phyloP scores from a whole-genome alignment of 805 yeast genomes.

The Yamadazyma scolyti region DNA sequence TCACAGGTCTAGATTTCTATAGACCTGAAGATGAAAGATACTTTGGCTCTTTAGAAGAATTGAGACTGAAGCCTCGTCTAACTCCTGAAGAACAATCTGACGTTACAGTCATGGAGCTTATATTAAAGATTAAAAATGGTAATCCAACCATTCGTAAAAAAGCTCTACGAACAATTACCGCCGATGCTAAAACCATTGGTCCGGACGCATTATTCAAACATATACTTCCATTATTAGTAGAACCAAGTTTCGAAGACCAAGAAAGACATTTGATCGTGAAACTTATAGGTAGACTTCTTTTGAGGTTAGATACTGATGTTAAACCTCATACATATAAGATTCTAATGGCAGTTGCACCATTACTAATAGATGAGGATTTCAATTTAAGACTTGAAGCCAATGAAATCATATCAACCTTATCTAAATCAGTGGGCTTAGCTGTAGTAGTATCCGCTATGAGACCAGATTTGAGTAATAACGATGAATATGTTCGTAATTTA shows the following conservation, averaged over 20 bases:
- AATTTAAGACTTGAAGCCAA: slow-evolving; percentile 74
- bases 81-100: slow-evolving; percentile 56
- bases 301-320: slow-evolving; percentile 59
- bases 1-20: slow-evolving; percentile 62
- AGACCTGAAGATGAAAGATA: slow-evolving; percentile 68
- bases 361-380: slow-evolving; percentile 74
- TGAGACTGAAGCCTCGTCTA: slow-evolving; percentile 19
- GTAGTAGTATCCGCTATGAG: slow-evolving; percentile 75
- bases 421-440: slow-evolving; percentile 80
- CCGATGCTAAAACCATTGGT: slow-evolving; percentile 62
- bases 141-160: slow-evolving; percentile 61
- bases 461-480: slow-evolving; percentile 78
- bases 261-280: slow-evolving; percentile 83
- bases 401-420: slow-evolving; percentile 68
- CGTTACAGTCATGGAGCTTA: slow-evolving; percentile 54
- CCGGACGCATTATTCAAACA: slow-evolving; percentile 65
- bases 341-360: slow-evolving; percentile 70
- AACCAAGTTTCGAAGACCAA: slow-evolving; percentile 67
- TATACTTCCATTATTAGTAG: slow-evolving; percentile 73
- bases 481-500: slow-evolving; percentile 73
- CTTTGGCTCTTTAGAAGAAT: slow-evolving; percentile 53
- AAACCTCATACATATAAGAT: slow-evolving; percentile 74
- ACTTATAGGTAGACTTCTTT: slow-evolving; percentile 64
- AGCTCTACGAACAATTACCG: slow-evolving; percentile 59
- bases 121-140: slow-evolving; percentile 78